A percentile compares a stretch with the other conserved stretches of the same genome.
Evolutionary conservation across 805 yeast species (phyloP).

Genomic region (Schwanniomyces sp.): DNA sequence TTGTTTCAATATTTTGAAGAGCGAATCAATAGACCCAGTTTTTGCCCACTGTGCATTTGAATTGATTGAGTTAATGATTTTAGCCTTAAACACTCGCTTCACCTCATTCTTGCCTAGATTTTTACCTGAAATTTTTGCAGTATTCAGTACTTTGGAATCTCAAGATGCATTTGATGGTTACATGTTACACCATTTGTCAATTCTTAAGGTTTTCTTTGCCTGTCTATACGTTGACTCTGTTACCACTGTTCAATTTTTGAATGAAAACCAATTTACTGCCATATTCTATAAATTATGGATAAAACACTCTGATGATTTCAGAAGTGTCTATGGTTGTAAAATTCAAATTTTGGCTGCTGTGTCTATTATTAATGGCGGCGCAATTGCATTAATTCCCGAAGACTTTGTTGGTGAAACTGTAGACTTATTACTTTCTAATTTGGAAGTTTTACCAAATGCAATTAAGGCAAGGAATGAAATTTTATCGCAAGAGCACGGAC

Average conservation of each 20-base stretch:
- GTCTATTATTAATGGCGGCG: conserved; percentile 34
- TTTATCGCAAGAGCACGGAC: conserved; percentile 36
- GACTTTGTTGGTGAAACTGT: conserved; percentile 37
- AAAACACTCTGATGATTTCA: conserved; percentile 44
- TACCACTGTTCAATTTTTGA: conserved; percentile 34
- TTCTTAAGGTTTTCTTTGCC: conserved; percentile 44
- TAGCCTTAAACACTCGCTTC: conserved; percentile 29
- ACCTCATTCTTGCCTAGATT: conserved; percentile 32
- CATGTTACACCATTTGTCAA: conserved; percentile 42
- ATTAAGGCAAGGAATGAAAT: conserved; percentile 47
- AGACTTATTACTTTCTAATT: conserved; percentile 39
- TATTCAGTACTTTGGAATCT: conserved; percentile 32
- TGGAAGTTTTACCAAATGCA: conserved; percentile 49
- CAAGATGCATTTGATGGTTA: conserved; percentile 44
- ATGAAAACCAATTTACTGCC: conserved; percentile 35
- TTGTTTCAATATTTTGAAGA: conserved; percentile 33
- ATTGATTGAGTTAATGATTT: conserved; percentile 32
- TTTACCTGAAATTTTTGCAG: conserved; percentile 35
- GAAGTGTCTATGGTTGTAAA: conserved; percentile 57
- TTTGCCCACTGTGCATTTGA: conserved; percentile 42
- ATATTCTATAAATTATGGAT: conserved; percentile 50
- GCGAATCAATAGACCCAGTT: conserved; percentile 37
- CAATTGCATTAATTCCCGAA: conserved; percentile 26
- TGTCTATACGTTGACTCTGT: conserved; percentile 39
- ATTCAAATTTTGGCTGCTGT: conserved; percentile 50